Percentiles rank a stretch among this genome's conserved stretches.
Evolutionary conservation across 2,329 filamentous ascomycete genomes (phyloP).

Genomic region (Pseudocercospora vitis): DNA sequence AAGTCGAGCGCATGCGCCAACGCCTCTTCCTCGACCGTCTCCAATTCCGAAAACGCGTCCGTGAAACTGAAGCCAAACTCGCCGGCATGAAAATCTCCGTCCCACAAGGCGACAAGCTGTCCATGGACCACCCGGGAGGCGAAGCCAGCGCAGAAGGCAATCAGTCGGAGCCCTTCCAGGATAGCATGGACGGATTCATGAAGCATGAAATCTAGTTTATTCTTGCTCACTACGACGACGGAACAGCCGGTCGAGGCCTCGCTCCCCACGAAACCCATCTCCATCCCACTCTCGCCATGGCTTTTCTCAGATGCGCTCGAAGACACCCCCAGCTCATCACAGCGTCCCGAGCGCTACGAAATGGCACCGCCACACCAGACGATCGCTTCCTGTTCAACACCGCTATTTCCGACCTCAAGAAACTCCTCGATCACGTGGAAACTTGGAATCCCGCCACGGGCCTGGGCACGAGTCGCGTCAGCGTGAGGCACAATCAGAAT

Average conservation of each 20-base stretch:
- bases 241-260: not conserved
- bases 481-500: too few species aligned
- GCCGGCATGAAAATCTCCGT: conserved; percentile 30
- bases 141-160: conserved; percentile 9
- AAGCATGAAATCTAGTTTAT: conserved; percentile 2
- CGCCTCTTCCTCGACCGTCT: conserved; percentile 91
- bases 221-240: not conserved
- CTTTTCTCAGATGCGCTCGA: too few species aligned
- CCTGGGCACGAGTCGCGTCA: too few species aligned
- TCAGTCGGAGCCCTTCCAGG: conserved; percentile 11
- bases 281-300: not conserved
- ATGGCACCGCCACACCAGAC: too few species aligned
- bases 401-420: too few species aligned
- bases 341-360: too few species aligned
- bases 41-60: conserved; percentile 82
- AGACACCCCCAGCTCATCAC: too few species aligned
- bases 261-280: not conserved
- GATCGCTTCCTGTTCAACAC: too few species aligned
- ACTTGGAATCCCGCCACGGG: too few species aligned
- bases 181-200: conserved; percentile 7
- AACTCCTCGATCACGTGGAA: too few species aligned
- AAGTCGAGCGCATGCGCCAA: conserved; percentile 87
- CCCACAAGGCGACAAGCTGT: conserved; percentile 27
- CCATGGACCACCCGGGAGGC: conserved; percentile 19
- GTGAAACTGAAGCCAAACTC: conserved; percentile 69